phyloP scores from a whole-genome alignment of 1,139 yeast genomes.

The Scheffersomyces lignicola region DNA sequence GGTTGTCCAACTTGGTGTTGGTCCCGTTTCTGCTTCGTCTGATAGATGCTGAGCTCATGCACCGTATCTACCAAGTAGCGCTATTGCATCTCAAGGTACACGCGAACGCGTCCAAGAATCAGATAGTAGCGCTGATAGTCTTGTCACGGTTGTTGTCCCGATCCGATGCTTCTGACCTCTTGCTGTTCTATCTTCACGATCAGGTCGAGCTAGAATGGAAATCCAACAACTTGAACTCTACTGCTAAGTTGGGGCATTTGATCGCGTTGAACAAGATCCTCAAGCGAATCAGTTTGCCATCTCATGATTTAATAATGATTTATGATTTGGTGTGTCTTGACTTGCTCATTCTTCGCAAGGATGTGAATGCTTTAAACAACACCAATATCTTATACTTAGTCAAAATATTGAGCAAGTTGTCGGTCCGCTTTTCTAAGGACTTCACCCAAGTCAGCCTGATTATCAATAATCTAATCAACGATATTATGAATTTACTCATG shows the following conservation, averaged over 20 bases:
- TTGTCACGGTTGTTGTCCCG: constrained; percentile 38
- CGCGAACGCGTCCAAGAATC: constrained; percentile 31
- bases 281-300: constrained; percentile 20
- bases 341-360: constrained; percentile 10
- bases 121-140: constrained; percentile 34
- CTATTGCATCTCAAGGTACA: constrained; percentile 22
- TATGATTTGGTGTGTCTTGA: constrained; percentile 19
- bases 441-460: constrained; percentile 22
- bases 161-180: constrained; percentile 23
- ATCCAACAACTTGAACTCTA: constrained; percentile 12
- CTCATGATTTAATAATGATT: constrained; percentile 13
- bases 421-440: constrained; percentile 18
- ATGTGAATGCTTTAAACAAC: constrained; percentile 14
- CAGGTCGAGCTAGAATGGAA: constrained; percentile 18
- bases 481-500: constrained; percentile 21
- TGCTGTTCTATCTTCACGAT: constrained; percentile 20
- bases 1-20: constrained; percentile 69
- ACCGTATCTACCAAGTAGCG: constrained; percentile 35
- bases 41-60: constrained; percentile 35
- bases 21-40: constrained; percentile 66
- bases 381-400: constrained; percentile 30
- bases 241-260: constrained; percentile 33
- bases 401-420: constrained; percentile 35
- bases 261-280: constrained; percentile 39
- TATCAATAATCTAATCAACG: constrained; percentile 31